These are phyloP conservation scores for Trichoderma virens DNA, from an alignment of 495 filamentous ascomycete genomes.

Conservation along the genomic window DNA sequence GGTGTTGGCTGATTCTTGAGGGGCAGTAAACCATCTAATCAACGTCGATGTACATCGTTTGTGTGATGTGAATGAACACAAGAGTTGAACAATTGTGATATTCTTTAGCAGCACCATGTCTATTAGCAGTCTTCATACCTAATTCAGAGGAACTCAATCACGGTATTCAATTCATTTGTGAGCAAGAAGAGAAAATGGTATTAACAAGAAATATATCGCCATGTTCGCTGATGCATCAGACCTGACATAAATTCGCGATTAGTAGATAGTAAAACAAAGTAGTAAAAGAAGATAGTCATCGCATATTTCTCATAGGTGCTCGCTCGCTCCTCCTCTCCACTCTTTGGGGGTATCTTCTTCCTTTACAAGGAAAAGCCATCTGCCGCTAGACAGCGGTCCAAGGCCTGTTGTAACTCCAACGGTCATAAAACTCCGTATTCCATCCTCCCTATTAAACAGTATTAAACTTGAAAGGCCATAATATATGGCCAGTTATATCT, in stretches of 20 bases:
- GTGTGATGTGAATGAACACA: background rate
- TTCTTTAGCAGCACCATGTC: background rate
- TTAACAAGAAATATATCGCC: background rate
- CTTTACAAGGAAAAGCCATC: background rate
- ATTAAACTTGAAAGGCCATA: background rate
- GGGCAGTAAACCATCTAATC: background rate
- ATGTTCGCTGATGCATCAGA: background rate
- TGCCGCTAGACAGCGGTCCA: background rate
- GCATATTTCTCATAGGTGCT: too few species aligned
- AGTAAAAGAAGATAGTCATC: background rate
- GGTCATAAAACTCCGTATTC: background rate
- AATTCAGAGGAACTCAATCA: background rate
- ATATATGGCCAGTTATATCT: too few species aligned
- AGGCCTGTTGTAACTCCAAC: background rate
- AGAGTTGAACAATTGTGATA: background rate
- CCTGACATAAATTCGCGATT: background rate
- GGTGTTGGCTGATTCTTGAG: slow-evolving; percentile 44
- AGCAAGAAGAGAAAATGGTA: background rate
- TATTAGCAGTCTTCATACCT: too few species aligned
- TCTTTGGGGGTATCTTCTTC: background rate
- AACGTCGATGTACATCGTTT: background rate
- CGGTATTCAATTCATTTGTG: background rate
- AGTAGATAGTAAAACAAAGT: background rate
- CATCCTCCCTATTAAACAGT: background rate
- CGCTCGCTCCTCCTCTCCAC: background rate